phyloP scores from a whole-genome alignment of 1,139 yeast species.

The Pichia sp. region DNA sequence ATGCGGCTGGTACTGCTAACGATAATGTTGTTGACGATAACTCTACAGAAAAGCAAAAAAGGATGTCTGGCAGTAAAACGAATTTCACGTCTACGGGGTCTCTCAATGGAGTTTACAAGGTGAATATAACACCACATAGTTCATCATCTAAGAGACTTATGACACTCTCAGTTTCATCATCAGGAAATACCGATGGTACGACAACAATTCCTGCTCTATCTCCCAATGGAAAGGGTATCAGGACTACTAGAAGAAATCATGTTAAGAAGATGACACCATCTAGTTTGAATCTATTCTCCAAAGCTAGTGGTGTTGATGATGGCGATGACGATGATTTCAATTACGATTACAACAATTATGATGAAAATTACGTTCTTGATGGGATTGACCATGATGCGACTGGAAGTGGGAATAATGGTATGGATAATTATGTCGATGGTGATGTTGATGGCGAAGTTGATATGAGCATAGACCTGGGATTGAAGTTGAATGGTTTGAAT shows the following conservation, averaged over 20 bases:
- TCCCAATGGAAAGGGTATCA: not conserved
- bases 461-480: conserved; percentile 16
- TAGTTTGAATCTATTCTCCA: not conserved
- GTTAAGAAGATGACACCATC: not conserved
- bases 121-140: not conserved
- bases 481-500: conserved; percentile 19
- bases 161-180: too few relatives aligned
- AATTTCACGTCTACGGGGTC: not conserved
- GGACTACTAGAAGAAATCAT: not conserved
- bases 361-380: conserved; percentile 18
- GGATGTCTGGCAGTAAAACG: not conserved
- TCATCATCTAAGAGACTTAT: not conserved
- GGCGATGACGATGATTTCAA: conserved; percentile 6
- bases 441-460: conserved; percentile 6
- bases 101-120: not conserved
- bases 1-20: not conserved
- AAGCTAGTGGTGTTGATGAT: conserved; percentile 5
- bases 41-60: not conserved
- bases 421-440: conserved; percentile 13
- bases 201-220: not conserved
- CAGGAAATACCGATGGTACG: too few relatives aligned
- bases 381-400: conserved; percentile 20
- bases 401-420: conserved; percentile 15
- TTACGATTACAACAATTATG: conserved; percentile 12
- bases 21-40: not conserved